Percentiles rank a stretch among this genome's conserved stretches.
Conservation (phyloP, 257 asterid genomes). For the Solanum etuberosum region DNA sequence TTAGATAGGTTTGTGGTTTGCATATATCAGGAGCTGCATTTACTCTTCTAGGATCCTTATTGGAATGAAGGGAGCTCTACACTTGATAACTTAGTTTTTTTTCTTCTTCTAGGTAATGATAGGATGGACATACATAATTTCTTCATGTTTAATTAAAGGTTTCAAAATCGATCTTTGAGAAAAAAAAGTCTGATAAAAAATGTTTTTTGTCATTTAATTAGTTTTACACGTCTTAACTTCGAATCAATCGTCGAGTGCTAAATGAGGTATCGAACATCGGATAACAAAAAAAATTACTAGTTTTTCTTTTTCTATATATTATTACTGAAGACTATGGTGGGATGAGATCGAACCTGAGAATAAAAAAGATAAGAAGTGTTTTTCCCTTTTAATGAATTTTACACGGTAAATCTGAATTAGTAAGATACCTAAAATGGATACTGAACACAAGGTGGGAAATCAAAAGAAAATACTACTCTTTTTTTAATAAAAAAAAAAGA, state of each 20-base stretch:
- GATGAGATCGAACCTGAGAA: background rate
- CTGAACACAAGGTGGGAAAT: background rate
- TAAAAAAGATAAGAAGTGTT: background rate
- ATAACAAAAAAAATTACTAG: background rate
- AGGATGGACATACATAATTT: background rate
- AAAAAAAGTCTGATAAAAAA: background rate
- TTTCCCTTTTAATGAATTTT: background rate
- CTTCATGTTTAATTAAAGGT: background rate
- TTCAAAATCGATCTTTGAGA: background rate
- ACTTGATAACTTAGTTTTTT: background rate
- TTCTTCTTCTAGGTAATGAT: background rate
- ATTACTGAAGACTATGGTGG: background rate
- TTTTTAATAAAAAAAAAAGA: background rate
- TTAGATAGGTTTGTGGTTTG: conserved; percentile 54
- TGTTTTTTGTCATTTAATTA: background rate
- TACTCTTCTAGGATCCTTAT: conserved; percentile 36
- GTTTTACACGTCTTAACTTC: background rate
- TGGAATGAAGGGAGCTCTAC: conserved; percentile 92
- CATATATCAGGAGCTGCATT: conserved; percentile 59
- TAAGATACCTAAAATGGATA: background rate
- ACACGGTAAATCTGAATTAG: fast-evolving
- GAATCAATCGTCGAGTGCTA: background rate
- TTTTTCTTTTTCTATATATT: background rate
- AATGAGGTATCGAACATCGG: background rate
- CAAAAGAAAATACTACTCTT: background rate